Evolutionary conservation across 352 stramenopile species (phyloP), one percentile per base, ranked within the genome.

Genomic region (Globisporangium cystogenes): DNA sequence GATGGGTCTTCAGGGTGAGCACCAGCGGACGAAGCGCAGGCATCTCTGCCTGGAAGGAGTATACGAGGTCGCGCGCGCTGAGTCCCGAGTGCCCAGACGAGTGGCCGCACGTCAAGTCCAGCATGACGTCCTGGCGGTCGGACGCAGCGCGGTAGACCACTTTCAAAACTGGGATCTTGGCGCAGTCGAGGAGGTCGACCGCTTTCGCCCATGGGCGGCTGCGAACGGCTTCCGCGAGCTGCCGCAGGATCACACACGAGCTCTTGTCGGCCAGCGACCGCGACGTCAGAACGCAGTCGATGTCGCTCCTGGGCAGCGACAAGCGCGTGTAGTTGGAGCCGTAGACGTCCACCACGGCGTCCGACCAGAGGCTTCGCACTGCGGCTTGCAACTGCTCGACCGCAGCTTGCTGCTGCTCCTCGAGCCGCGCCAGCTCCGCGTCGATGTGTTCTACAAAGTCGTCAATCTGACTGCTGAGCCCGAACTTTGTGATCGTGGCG

Each of bases 81-180:
- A 98, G 60, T 36, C 96, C 96, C 67, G 97, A 97, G 65, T 99
- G 96, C 3, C 93, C 86, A 40, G 84, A 73, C 18, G 88, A 94
- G 73, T 98, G 79, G n/a, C 68, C 86, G 67, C 97, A 98, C 20
- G 90, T 98, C 33, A 99, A 79, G 67, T 99, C 96, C 23, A 99
- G 65, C 39, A 85, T 66, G 14, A 95, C 70, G 55, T 89, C 70
- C 21, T 72, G 56, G 5, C 63, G 45, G 16, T 70, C 55, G 40
- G 21, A 18, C 6, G 26, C 21, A 15, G 33, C 37, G 14, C 57
- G 59, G 47, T 70, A 90, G 1, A 81, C 76, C 40, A 99, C 86
- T 66, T 98, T 99, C 48, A 99, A 88, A 39, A 98, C 93, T 18
- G 96, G 96, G 36, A 99, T 97, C 57, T 96, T 93, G 33, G 96